phyloP scores from a whole-genome alignment of 139 green algal species.

The Coelastrella sp. region DNA sequence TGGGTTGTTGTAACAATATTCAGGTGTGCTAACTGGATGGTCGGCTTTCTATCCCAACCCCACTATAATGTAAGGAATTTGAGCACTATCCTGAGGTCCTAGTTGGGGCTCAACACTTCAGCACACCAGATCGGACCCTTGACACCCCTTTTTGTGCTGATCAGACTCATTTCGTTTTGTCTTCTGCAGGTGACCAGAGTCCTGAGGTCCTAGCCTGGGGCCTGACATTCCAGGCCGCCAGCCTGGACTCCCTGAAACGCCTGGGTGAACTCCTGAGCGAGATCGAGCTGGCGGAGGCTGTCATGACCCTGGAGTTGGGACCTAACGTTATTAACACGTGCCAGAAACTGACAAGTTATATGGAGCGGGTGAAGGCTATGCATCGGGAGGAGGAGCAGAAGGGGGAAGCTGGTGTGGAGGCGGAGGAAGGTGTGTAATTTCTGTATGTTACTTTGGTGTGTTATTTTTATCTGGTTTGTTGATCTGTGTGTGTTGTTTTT shows the following conservation, averaged over 20 bases:
- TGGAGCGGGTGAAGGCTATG: not conserved
- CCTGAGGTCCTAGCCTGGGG: slow-evolving; percentile 13
- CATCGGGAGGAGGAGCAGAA: slow-evolving; percentile 15
- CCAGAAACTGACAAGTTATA: not conserved
- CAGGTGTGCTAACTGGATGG: too few relatives aligned
- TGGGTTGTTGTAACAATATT: too few relatives aligned
- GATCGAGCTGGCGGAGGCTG: slow-evolving; percentile 29
- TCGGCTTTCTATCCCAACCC: too few relatives aligned
- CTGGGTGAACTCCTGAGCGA: slow-evolving; percentile 40
- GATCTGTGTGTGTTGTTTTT: too few relatives aligned
- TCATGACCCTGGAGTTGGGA: slow-evolving; percentile 46
- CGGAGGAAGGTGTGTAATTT: not conserved
- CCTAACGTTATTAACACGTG: slow-evolving; percentile 2
- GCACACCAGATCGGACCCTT: too few relatives aligned
- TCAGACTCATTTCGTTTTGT: too few relatives aligned
- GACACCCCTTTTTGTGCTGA: too few relatives aligned
- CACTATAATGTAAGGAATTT: too few relatives aligned
- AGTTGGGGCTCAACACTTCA: too few relatives aligned
- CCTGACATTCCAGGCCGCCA: not conserved
- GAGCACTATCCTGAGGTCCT: too few relatives aligned
- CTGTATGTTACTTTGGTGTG: not conserved
- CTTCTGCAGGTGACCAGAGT: not conserved
- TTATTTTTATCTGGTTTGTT: too few relatives aligned
- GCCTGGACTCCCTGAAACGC: not conserved
- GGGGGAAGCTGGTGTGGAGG: not conserved